Evolutionary conservation across 495 filamentous ascomycete genomes (phyloP), one percentile per base, ranked within the genome.

Genomic region (Aeminium ludgeri): DNA sequence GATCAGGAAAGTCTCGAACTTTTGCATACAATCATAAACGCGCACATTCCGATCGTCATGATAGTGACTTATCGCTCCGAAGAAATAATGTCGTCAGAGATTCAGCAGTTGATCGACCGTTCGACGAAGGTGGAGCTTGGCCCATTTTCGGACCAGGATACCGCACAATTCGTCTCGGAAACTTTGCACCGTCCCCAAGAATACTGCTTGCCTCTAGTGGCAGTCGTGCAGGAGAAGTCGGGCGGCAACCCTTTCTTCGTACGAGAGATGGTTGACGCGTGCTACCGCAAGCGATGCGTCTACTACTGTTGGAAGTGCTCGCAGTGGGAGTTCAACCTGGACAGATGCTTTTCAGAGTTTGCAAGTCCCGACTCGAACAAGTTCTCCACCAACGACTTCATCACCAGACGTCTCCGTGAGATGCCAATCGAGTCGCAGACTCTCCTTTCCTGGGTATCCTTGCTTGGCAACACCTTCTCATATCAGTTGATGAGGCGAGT

Each of bases 201-300:
- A 29, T 72, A 79, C 31, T 66, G 76, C 15, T 46, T 77, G 6
- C 67, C 77, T 6, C 55, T 84, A 10, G 72, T 75, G 8, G 71
- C 80, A 15, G 76, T 86, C 10, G 69, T 91, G 13, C 79, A 85
- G 56, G 82, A 85, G 49, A 86, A 86, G 59, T 81, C 75, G 17
- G 65, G 68, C 11, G 82, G 83, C 0, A 89, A 91, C 51, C 80
- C 82, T 0, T 92, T 92, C 56, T 87, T 86, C 48, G 77, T 92
- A 45, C 72, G 81, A 23, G 81, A 91, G 56, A 86, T 94, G 73
- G 68, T 94, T n/a, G 80, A 80, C 52, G 77, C 79, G 6, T 86
- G 81, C 52, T 76, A 91, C 56, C 73, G 77, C 13, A 91, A 83
- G 55, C 75, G 74, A 48, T 87, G 80, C 51, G 76, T 94, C 37